Evolutionary conservation across 2,329 filamentous ascomycete genomes (phyloP).

Genomic region (Trichoderma guizhouense): DNA sequence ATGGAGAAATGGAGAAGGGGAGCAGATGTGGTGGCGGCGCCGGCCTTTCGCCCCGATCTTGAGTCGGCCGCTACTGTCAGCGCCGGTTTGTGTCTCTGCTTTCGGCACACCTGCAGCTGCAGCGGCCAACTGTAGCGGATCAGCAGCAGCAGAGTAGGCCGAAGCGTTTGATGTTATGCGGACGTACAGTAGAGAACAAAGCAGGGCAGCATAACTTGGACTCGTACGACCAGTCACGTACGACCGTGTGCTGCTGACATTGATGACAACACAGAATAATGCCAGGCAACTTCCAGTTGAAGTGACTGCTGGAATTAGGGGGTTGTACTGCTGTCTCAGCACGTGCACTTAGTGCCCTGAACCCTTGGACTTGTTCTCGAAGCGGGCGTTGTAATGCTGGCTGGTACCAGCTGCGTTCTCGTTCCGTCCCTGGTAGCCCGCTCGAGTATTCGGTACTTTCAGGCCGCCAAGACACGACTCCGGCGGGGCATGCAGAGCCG

Average conservation of each 20-base stretch:
- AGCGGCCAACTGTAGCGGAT: neutral
- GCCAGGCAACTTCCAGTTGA: neutral
- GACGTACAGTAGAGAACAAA: neutral
- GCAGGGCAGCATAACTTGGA: neutral
- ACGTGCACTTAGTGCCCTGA: neutral
- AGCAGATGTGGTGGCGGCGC: neutral
- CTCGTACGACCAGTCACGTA: neutral
- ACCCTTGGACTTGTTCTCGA: neutral
- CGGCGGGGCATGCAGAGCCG: neutral
- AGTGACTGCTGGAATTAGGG: neutral
- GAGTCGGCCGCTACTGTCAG: slow-evolving; percentile 8
- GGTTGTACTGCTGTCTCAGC: neutral
- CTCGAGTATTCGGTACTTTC: neutral
- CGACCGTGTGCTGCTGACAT: neutral
- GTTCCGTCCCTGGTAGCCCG: neutral
- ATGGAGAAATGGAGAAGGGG: neutral
- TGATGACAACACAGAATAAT: neutral
- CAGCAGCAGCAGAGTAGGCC: neutral
- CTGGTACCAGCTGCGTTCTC: neutral
- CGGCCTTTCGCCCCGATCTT: neutral
- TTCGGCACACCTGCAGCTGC: neutral
- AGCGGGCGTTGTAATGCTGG: neutral
- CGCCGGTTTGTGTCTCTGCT: neutral
- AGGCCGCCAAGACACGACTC: neutral
- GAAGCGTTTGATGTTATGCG: neutral